These are phyloP conservation scores for Straminergon stramineum DNA, from an alignment of 225 moss, liverwort and hornwort species.

Conservation along the genomic window DNA sequence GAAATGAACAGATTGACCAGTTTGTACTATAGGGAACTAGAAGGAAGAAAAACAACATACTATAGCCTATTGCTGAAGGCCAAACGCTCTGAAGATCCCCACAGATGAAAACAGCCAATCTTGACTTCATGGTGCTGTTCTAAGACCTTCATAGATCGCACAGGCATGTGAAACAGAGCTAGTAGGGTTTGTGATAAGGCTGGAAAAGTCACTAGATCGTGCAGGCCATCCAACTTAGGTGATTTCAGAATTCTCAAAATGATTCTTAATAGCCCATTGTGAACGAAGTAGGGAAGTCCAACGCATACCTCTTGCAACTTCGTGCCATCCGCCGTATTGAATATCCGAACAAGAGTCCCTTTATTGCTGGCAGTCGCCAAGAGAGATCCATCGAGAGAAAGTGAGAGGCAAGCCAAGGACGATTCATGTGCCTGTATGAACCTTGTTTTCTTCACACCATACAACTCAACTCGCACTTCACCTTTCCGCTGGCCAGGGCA, in stretches of 20 bases:
- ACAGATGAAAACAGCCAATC: background rate
- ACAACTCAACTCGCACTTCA: slow-evolving; percentile 55
- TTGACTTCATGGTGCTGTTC: background rate
- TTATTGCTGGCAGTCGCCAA: slow-evolving; percentile 65
- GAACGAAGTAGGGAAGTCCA: background rate
- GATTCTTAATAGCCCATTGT: background rate
- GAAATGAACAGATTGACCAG: background rate
- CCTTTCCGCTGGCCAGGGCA: slow-evolving; percentile 58
- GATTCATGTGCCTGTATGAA: slow-evolving; percentile 64
- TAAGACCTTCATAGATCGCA: background rate
- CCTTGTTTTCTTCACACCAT: slow-evolving; percentile 45
- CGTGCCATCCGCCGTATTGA: slow-evolving; percentile 50
- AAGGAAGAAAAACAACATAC: background rate
- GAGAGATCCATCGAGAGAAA: slow-evolving; percentile 39
- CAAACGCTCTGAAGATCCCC: background rate
- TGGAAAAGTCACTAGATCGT: background rate
- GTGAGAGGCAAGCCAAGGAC: slow-evolving; percentile 45
- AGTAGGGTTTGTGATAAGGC: background rate
- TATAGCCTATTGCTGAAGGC: background rate
- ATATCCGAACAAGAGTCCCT: slow-evolving; percentile 65
- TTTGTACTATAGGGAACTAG: background rate
- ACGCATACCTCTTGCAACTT: slow-evolving; percentile 60
- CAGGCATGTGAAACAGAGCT: background rate
- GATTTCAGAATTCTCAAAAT: background rate
- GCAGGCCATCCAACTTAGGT: background rate